Evolutionary conservation across 2,329 filamentous ascomycete genomes (phyloP).

Genomic region (Monilinia fructicola): DNA sequence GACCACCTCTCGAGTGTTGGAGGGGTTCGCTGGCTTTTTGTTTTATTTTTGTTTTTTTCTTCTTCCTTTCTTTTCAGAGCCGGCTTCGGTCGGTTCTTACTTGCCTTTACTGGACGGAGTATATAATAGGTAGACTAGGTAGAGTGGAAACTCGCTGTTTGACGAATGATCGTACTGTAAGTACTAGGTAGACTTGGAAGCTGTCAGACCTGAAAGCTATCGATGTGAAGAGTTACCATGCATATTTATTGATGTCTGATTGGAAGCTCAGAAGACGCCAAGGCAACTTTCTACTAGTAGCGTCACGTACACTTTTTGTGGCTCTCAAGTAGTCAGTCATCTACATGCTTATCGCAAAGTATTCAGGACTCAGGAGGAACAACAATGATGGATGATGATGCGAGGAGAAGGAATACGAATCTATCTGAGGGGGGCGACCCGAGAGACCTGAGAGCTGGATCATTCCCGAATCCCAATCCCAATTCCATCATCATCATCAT

Average conservation of each 20-base stretch:
- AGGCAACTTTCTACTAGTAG: neutral
- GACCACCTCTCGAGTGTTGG: conserved; percentile 10
- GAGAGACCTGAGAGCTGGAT: neutral
- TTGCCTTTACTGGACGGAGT: neutral
- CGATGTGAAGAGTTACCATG: neutral
- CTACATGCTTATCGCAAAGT: neutral
- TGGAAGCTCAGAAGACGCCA: conserved; percentile 4
- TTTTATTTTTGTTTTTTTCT: too few species aligned
- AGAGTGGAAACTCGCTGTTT: conserved; percentile 1
- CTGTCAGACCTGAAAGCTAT: conserved; percentile 15
- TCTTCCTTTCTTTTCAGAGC: neutral
- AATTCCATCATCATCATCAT: too few species aligned
- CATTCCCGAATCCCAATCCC: too few species aligned
- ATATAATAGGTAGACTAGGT: too few species aligned
- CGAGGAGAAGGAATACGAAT: neutral
- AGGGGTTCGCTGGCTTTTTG: conserved; percentile 20
- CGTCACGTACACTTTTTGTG: conserved; percentile 12
- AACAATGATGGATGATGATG: neutral
- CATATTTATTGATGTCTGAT: neutral
- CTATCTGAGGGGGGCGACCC: neutral
- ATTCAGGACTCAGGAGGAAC: neutral
- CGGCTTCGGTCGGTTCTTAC: conserved; percentile 8
- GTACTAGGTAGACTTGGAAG: conserved; percentile 8
- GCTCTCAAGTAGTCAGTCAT: neutral
- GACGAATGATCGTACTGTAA: conserved; percentile 5